These are phyloP conservation scores for Syncephalastrum sp. DNA, from an alignment of 371 early-diverging fungal genomes.

Conservation along the genomic window DNA sequence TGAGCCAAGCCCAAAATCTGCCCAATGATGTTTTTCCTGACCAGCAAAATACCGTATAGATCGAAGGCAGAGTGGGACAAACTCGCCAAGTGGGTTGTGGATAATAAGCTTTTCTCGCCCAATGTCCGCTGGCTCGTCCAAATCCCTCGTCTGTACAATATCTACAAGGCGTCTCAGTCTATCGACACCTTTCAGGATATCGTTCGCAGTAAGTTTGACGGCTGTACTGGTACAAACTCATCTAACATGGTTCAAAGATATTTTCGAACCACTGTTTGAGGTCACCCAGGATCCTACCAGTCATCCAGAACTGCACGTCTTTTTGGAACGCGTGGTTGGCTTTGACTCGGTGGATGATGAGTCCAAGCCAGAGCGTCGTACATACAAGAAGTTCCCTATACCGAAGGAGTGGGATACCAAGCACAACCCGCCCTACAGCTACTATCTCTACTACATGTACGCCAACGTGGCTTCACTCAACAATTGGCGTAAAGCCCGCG, in stretches of 20 bases:
- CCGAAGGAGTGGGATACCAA: slow-evolving; percentile 80
- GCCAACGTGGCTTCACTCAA: slow-evolving; percentile 90
- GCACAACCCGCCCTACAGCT: slow-evolving; percentile 96
- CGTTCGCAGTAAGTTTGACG: slow-evolving; percentile 58
- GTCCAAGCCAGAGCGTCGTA: slow-evolving; percentile 84
- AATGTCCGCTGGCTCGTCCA: slow-evolving; percentile 98
- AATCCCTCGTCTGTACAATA: slow-evolving; percentile 92
- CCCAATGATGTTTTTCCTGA: neutral
- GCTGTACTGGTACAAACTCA: neutral
- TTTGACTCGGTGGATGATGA: slow-evolving; percentile 99
- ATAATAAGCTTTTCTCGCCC: slow-evolving; percentile 86
- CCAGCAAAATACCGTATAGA: slow-evolving; percentile 23
- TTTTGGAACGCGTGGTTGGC: slow-evolving; percentile 93
- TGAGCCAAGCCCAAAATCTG: slow-evolving; percentile 11
- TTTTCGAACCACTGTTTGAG: slow-evolving; percentile 95
- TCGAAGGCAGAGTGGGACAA: slow-evolving; percentile 90
- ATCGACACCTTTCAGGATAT: slow-evolving; percentile 83
- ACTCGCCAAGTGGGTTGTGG: slow-evolving; percentile 93
- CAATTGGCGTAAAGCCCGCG: slow-evolving; percentile 75
- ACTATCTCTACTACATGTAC: slow-evolving; percentile 96
- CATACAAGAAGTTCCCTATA: slow-evolving; percentile 83
- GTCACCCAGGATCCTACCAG: slow-evolving; percentile 82
- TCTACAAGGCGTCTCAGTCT: slow-evolving; percentile 75
- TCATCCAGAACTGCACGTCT: slow-evolving; percentile 91
- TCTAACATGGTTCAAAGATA: slow-evolving; percentile 40